Conservation (phyloP, 2,329 filamentous ascomycete species). For the Aspergillus felis region DNA sequence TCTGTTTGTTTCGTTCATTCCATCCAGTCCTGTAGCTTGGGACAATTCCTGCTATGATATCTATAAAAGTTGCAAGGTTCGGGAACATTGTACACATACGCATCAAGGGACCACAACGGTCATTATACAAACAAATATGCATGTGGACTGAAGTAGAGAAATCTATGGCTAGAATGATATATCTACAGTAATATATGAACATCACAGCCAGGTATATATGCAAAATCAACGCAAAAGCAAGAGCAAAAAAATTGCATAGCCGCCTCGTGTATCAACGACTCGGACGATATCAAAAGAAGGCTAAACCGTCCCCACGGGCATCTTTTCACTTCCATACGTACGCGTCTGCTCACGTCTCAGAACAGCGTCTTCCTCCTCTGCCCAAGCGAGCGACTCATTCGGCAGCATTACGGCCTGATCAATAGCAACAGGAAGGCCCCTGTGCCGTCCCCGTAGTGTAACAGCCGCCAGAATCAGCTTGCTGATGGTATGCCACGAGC, state of each 20-base stretch:
- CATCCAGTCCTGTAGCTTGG: not conserved
- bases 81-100: not conserved
- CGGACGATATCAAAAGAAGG: not conserved
- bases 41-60: not conserved
- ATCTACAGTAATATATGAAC: not conserved
- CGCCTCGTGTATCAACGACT: not conserved
- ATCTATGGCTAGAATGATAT: not conserved
- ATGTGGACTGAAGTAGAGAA: not conserved
- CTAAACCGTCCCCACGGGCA: constrained; percentile 25
- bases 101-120: not conserved
- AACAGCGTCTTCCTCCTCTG: constrained; percentile 41
- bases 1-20: constrained; percentile 12
- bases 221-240: too few relatives aligned
- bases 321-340: constrained; percentile 19
- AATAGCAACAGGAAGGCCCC: constrained; percentile 55
- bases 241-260: not conserved
- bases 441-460: constrained; percentile 54
- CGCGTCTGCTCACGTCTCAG: constrained; percentile 26
- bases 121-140: not conserved
- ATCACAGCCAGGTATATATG: too few relatives aligned
- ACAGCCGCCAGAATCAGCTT: constrained; percentile 58
- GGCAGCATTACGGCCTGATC: constrained; percentile 49
- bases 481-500: constrained; percentile 52
- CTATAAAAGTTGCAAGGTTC: not conserved
- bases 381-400: constrained; percentile 37